Evolutionary conservation across 2,329 filamentous ascomycete genomes (phyloP).

Genomic region (Rasamsonia emersonii): DNA sequence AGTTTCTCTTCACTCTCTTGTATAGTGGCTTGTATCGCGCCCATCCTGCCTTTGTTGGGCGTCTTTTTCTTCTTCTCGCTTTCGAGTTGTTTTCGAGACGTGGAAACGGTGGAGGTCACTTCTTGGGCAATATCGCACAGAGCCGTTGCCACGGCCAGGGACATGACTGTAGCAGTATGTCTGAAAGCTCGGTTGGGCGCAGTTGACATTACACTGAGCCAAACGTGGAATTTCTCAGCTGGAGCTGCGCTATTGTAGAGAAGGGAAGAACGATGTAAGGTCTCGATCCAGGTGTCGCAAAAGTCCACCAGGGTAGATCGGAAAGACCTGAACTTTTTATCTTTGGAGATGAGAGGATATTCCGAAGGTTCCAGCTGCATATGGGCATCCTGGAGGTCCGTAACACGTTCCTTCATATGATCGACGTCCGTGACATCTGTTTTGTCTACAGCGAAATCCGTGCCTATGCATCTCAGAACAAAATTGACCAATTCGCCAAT

Average conservation of each 20-base stretch:
- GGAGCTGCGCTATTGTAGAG: slow-evolving; percentile 69
- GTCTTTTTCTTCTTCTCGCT: slow-evolving; percentile 62
- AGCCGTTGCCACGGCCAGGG: slow-evolving; percentile 68
- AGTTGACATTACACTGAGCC: slow-evolving; percentile 86
- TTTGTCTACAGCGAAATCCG: slow-evolving; percentile 65
- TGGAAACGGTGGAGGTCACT: slow-evolving; percentile 64
- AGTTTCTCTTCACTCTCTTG: slow-evolving; percentile 62
- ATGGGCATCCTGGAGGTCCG: slow-evolving; percentile 81
- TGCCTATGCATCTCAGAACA: slow-evolving; percentile 63
- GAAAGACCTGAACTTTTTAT: slow-evolving; percentile 68
- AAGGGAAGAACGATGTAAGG: slow-evolving; percentile 71
- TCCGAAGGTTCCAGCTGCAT: slow-evolving; percentile 77
- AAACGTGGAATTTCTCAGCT: slow-evolving; percentile 80
- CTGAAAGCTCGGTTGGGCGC: slow-evolving; percentile 81
- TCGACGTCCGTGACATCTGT: slow-evolving; percentile 87
- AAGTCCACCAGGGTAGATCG: slow-evolving; percentile 69
- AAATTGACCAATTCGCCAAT: slow-evolving; percentile 55
- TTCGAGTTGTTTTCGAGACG: slow-evolving; percentile 69
- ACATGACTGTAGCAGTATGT: slow-evolving; percentile 83
- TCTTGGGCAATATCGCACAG: slow-evolving; percentile 66
- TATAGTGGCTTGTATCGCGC: slow-evolving; percentile 63
- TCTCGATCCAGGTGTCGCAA: slow-evolving; percentile 65
- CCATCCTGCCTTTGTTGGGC: slow-evolving; percentile 69
- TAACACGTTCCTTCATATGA: slow-evolving; percentile 67
- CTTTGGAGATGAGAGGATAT: slow-evolving; percentile 81